A percentile compares a stretch with the other conserved stretches of the same genome.
These are phyloP conservation scores for Coriaria nepalensis DNA, from an alignment of 306 rosid species.

Conservation along the genomic window DNA sequence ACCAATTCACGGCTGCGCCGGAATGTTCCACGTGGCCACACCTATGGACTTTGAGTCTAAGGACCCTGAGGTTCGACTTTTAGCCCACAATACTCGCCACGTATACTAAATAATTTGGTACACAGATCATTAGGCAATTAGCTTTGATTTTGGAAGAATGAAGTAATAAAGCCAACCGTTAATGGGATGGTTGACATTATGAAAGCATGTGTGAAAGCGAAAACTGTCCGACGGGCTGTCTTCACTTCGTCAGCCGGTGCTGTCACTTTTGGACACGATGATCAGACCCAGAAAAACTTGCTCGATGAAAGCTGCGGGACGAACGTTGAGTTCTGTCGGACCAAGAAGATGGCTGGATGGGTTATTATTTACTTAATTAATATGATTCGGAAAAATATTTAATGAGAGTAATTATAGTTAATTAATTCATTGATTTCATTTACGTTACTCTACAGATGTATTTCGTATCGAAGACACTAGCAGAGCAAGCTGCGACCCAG, in stretches of 20 bases:
- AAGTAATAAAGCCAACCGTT: conserved; percentile 64
- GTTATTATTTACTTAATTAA: too few species aligned
- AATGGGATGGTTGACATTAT: conserved; percentile 45
- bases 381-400: too few species aligned
- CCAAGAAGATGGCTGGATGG: conserved; percentile 65
- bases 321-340: conserved; percentile 41
- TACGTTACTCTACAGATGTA: conserved; percentile 20
- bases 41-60: conserved; percentile 76
- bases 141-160: conserved; percentile 31
- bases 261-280: conserved; percentile 15
- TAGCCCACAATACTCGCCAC: too few species aligned
- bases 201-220: conserved; percentile 47
- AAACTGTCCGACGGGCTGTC: conserved; percentile 39
- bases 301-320: conserved; percentile 53
- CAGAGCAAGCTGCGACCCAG: conserved; percentile 69
- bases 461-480: conserved; percentile 60
- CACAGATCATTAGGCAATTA: too few species aligned
- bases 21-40: conserved; percentile 80
- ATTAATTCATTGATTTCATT: too few species aligned
- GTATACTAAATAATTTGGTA: too few species aligned
- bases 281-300: conserved; percentile 14
- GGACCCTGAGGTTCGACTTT: conserved; percentile 53
- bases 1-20: conserved; percentile 61
- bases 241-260: conserved; percentile 70
- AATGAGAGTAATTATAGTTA: too few species aligned